A percentile compares a stretch with the other conserved stretches of the same genome.
Conservation (phyloP, 352 stramenopile species). For the Phytopythium sindhum region DNA sequence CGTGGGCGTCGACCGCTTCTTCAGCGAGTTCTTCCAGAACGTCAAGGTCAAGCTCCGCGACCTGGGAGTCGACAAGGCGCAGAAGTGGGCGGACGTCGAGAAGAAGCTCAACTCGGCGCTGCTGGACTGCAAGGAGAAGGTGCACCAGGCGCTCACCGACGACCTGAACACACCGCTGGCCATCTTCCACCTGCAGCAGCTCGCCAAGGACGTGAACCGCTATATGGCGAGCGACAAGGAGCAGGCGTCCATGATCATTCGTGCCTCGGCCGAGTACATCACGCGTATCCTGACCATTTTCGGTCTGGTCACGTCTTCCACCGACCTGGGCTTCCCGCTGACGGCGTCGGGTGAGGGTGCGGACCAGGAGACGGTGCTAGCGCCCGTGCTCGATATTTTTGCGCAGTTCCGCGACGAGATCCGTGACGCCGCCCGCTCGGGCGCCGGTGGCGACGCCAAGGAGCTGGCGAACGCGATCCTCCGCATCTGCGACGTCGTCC, state of each 20-base stretch:
- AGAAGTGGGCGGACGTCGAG: constrained; percentile 78
- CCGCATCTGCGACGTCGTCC: constrained; percentile 81
- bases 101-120: constrained; percentile 66
- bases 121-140: constrained; percentile 73
- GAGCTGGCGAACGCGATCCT: constrained; percentile 69
- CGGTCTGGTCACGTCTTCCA: constrained; percentile 64
- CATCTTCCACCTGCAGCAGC: constrained; percentile 66
- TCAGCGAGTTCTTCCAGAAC: constrained; percentile 94
- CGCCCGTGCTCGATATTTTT: constrained; percentile 89
- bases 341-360: constrained; percentile 28
- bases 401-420: constrained; percentile 86
- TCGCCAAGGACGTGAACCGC: constrained; percentile 85
- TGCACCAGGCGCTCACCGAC: constrained; percentile 78
- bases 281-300: constrained; percentile 86
- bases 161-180: constrained; percentile 90
- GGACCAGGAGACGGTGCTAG: constrained; percentile 79
- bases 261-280: constrained; percentile 84
- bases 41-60: constrained; percentile 87
- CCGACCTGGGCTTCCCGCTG: constrained; percentile 81
- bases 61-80: constrained; percentile 68
- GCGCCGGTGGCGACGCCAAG: constrained; percentile 40
- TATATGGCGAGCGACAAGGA: constrained; percentile 67
- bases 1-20: constrained; percentile 87
- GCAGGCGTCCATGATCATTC: constrained; percentile 79
- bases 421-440: constrained; percentile 61